Evolutionary conservation across 768 basidiomycete species (phyloP), one percentile per base, ranked within the genome.

Genomic region (Calvatia gigantea): DNA sequence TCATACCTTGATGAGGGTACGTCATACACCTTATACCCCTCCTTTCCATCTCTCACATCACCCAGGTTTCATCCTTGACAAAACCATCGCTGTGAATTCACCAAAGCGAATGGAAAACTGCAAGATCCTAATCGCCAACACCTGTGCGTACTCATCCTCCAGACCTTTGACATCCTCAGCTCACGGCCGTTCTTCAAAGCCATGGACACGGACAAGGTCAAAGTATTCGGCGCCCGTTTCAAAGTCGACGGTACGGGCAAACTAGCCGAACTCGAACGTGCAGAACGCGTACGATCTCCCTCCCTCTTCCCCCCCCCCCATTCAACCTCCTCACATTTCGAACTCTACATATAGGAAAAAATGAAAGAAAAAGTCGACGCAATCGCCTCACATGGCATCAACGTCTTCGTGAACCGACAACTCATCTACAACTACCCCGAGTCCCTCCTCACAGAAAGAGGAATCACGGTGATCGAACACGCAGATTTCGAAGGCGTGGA

Each of bases 131-230:
- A 95, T 99, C 58, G 94, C 96, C 49, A 98, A 98, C 65, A 99
- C 97, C n/a, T 91, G 95, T 94, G 64, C 61, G 91, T 73, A 42
- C 15, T 19, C 5, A 23, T 15, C 29, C 32, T 42, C 38, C 17
- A 42, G n/a, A 33, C 50, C 12, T 7, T 2, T 31, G 33, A 11
- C 7, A 14, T 46, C 17, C 9, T 17, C 21, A 23, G 15, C 7
- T 45, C 55, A 5, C 54, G 47, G 7, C 57, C 31, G 4, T 37
- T 39, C 21, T 44, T 58, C 52, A 9, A 61, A 95, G 94, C 97
- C 2, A 98, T 98, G 97, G 97, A 99, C 73, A 99, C 97, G 25
- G 97, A 99, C 75, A 99, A 99, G 72, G 97, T 98, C 78, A 99
- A 99, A 75, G 89, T 99, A 58, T 99, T 99, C 59, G 97, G 97